phyloP scores from a whole-genome alignment of 2,329 filamentous ascomycete species.

The Calcarisporium arbuscula region DNA sequence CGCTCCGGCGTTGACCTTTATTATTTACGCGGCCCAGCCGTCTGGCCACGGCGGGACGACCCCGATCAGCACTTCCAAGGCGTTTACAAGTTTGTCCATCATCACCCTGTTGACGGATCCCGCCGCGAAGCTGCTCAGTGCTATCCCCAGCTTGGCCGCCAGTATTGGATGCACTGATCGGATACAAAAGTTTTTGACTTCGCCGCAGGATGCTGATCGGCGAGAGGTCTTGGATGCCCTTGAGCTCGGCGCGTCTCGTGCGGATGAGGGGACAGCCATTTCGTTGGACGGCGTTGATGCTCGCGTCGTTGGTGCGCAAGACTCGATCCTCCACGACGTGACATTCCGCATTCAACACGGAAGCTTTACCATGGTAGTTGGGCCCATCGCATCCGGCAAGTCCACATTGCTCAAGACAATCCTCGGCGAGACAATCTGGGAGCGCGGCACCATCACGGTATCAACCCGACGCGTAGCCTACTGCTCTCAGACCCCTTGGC shows the following conservation, averaged over 20 bases:
- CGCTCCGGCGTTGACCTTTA: constrained; percentile 8
- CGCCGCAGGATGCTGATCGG: constrained; percentile 3
- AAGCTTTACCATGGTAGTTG: constrained; percentile 6
- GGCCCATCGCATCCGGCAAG: constrained; percentile 11
- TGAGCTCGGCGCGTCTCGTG: no score
- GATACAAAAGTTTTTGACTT: constrained; percentile 13
- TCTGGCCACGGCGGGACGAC: not conserved
- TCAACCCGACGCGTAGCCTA: constrained; percentile 9
- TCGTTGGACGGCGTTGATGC: no score
- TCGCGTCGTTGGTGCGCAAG: no score
- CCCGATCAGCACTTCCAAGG: constrained; percentile 8
- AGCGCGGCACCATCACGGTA: not conserved
- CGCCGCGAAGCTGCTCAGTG: constrained; percentile 10
- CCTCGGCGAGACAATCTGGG: no score
- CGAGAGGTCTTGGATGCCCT: no score
- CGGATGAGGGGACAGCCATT: no score
- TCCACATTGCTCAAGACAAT: no score
- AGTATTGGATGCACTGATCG: constrained; percentile 13
- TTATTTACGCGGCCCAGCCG: constrained; percentile 9
- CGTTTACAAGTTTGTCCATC: constrained; percentile 16
- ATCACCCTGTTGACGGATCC: constrained; percentile 14
- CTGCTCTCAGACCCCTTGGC: constrained; percentile 9
- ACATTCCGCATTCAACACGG: constrained; percentile 4
- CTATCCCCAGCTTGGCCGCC: constrained; percentile 9
- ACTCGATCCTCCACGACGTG: constrained; percentile 2